Evolutionary conservation across 75 land plant species (phyloP).

Genomic region (Isoetes taiwanensis): DNA sequence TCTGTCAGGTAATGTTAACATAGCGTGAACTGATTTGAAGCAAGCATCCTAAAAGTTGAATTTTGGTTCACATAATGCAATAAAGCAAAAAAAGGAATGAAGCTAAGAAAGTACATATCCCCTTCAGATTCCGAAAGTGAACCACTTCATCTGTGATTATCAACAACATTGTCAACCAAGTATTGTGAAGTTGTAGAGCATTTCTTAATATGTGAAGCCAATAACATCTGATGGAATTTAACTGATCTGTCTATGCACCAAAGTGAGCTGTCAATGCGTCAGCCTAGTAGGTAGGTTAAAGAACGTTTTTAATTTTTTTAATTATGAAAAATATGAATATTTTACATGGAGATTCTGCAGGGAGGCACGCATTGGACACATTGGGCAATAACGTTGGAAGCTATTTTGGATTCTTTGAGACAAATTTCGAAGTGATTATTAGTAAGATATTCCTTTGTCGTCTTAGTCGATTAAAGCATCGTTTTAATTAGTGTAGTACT

Average conservation of each 20-base stretch:
- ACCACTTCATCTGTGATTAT: background rate
- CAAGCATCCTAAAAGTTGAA: constrained; percentile 1
- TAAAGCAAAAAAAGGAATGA: background rate
- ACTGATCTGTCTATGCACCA: background rate
- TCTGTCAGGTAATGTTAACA: constrained; percentile 55
- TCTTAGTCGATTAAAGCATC: too few relatives aligned
- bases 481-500: too few relatives aligned
- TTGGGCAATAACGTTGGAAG: constrained; percentile 73
- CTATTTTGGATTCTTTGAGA: constrained; percentile 47
- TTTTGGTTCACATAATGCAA: background rate
- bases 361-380: constrained; percentile 96
- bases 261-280: background rate
- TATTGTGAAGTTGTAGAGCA: too few relatives aligned
- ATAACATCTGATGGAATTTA: too few relatives aligned
- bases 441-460: too few relatives aligned
- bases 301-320: background rate
- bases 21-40: background rate
- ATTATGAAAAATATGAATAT: background rate
- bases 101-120: background rate
- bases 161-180: background rate
- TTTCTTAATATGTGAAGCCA: too few relatives aligned
- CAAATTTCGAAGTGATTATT: too few relatives aligned
- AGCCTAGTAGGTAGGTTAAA: too few relatives aligned
- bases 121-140: background rate
- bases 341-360: constrained; percentile 20